Evolutionary conservation across 2,329 filamentous ascomycete genomes (phyloP).

Genomic region (Fusarium illudens): DNA sequence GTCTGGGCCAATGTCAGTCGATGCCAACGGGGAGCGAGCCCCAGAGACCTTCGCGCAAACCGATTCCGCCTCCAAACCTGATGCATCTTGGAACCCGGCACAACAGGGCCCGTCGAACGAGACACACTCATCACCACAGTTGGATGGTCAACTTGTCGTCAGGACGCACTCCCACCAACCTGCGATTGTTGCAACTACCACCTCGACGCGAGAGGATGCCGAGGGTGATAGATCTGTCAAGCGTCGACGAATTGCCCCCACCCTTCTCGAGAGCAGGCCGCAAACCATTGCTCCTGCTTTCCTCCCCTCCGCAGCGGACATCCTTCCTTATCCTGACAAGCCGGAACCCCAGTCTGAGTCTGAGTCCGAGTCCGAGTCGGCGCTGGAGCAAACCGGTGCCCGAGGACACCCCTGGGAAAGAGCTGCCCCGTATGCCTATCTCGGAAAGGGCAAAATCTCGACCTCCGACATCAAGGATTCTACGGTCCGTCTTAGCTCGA

Average conservation of each 20-base stretch:
- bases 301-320: conserved; percentile 40
- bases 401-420: conserved; percentile 35
- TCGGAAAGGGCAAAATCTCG: conserved; percentile 48
- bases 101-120: background rate
- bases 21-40: background rate
- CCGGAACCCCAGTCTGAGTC: background rate
- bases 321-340: conserved; percentile 2
- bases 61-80: background rate
- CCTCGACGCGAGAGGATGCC: background rate
- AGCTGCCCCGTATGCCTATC: conserved; percentile 43
- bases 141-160: background rate
- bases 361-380: background rate
- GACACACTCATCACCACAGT: background rate
- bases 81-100: background rate
- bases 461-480: conserved; percentile 36
- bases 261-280: conserved; percentile 35
- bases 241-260: conserved; percentile 42
- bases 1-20: background rate
- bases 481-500: conserved; percentile 31
- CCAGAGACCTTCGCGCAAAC: background rate
- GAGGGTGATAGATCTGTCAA: conserved; percentile 31
- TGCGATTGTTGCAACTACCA: background rate
- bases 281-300: conserved; percentile 26
- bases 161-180: background rate
- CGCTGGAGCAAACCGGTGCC: background rate